These are phyloP conservation scores for Nakataea oryzae DNA, from an alignment of 2,329 filamentous ascomycete genomes.

Conservation along the genomic window DNA sequence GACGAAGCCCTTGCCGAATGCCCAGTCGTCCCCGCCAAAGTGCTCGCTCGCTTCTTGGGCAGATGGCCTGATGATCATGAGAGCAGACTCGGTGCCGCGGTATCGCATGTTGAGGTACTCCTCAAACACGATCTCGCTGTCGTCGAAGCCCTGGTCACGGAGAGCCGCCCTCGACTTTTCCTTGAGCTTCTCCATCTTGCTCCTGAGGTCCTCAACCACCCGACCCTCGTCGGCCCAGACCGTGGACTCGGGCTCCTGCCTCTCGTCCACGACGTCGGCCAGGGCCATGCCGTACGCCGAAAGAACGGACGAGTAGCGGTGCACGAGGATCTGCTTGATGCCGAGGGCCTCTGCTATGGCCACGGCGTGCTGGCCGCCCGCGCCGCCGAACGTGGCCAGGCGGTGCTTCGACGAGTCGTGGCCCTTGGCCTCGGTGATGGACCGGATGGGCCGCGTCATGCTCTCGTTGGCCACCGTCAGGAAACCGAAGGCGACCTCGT, in stretches of 20 bases:
- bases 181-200: constrained; percentile 71
- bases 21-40: constrained; percentile 38
- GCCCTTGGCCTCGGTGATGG: constrained; percentile 60
- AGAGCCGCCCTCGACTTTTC: constrained; percentile 42
- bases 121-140: constrained; percentile 68
- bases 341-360: constrained; percentile 60
- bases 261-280: constrained; percentile 23
- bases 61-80: constrained; percentile 47
- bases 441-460: constrained; percentile 62
- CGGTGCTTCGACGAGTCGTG: constrained; percentile 60
- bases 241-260: constrained; percentile 16
- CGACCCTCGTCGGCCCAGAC: constrained; percentile 27
- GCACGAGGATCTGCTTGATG: constrained; percentile 59
- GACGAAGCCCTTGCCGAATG: constrained; percentile 56
- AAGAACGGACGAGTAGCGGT: constrained; percentile 55
- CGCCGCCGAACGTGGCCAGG: constrained; percentile 62
- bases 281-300: constrained; percentile 29
- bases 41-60: background rate
- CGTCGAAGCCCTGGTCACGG: constrained; percentile 66
- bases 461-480: constrained; percentile 61
- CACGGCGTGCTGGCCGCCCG: constrained; percentile 61
- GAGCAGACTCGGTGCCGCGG: constrained; percentile 75
- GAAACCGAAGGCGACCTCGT: constrained; percentile 79
- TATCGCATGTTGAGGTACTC: constrained; percentile 93
- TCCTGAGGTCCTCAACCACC: constrained; percentile 32